Evolutionary conservation across 164 flowering plant genomes (phyloP), one percentile per base, ranked within the genome.

Genomic region (Aristolochia fimbriata): DNA sequence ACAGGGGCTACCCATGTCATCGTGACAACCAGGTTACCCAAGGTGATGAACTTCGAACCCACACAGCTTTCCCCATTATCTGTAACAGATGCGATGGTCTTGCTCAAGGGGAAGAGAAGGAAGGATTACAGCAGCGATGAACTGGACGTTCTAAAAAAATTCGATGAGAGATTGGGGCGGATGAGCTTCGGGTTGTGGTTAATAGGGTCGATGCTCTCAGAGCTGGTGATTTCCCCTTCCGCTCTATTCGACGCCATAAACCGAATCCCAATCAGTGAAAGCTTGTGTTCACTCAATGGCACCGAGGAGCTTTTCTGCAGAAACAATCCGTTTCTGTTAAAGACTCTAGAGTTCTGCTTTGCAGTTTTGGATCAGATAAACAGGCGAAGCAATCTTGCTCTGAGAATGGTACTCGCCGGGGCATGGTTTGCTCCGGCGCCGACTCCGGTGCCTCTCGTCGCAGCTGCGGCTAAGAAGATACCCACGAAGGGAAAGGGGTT

Each of bases 371-470:
- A 82, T 57, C 81, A 85, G 65, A 68, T 65, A 10, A 78, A 67
- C 24, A 77, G 72, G 25, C 71, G 62, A 48, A 65, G 73, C 67
- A 77, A 81, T 62, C 73, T 84, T 1, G 79, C 96, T n/a, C 71
- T 75, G 12, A 78, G 82, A 72, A 88, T 88, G 91, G 81, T 83
- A 63, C 83, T 81, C 46, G 88, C 83, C 6, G 96, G 96, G 27
- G 89, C 92, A 46, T 91, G 97, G 97, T 76, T 84, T 62, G 85
- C 96, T 25, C 88, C 93, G 15, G 66, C 87, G 41, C 89, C 97
- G 2, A 65, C 84, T 58, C 76, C 96, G 20, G 84, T 68, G 15
- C 72, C 55, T 65, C 70, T 87, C 56, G 70, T 90, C n/a, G 83
- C 85, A 2, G 63, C 76, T n/a, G 86, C 91, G 27, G 87, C 96